phyloP scores from a whole-genome alignment of 192 early-diverging fungal genomes.

The Backusella parvicylindrica region DNA sequence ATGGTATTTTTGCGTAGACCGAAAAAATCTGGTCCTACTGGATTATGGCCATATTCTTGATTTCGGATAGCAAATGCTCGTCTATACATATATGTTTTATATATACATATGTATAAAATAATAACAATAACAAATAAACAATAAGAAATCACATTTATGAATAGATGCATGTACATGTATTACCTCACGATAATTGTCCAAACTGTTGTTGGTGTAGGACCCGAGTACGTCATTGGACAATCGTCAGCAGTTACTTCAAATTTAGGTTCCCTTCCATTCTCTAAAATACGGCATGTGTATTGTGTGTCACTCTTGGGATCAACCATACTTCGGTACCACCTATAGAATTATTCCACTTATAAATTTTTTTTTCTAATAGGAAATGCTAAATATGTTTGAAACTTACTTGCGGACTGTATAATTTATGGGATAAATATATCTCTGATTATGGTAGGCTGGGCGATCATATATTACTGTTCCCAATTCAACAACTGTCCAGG shows the following conservation, averaged over 20 bases:
- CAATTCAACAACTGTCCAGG: slow-evolving; percentile 68
- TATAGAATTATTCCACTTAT: slow-evolving; percentile 5
- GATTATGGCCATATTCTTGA: slow-evolving; percentile 75
- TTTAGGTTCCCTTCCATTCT: slow-evolving; percentile 71
- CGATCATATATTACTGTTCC: slow-evolving; percentile 74
- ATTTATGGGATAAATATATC: slow-evolving; percentile 91
- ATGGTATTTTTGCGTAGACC: slow-evolving; percentile 86
- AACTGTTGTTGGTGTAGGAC: slow-evolving; percentile 79
- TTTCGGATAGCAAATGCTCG: slow-evolving; percentile 74
- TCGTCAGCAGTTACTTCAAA: slow-evolving; percentile 87
- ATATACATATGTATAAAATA: too few relatives aligned
- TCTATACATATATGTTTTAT: slow-evolving; percentile 15
- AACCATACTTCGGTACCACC: slow-evolving; percentile 57
- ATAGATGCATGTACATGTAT: neutral
- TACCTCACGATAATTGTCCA: slow-evolving; percentile 76
- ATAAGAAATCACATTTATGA: neutral
- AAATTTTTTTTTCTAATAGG: neutral
- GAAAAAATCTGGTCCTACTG: slow-evolving; percentile 89
- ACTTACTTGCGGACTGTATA: slow-evolving; percentile 59
- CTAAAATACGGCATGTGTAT: slow-evolving; percentile 78
- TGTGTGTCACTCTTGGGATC: slow-evolving; percentile 44
- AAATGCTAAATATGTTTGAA: neutral
- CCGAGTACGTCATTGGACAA: slow-evolving; percentile 48
- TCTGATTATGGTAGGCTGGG: slow-evolving; percentile 79
- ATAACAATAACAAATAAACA: neutral